phyloP scores from a whole-genome alignment of 139 green algal genomes.

The Pseudopediastrum boryanum region DNA sequence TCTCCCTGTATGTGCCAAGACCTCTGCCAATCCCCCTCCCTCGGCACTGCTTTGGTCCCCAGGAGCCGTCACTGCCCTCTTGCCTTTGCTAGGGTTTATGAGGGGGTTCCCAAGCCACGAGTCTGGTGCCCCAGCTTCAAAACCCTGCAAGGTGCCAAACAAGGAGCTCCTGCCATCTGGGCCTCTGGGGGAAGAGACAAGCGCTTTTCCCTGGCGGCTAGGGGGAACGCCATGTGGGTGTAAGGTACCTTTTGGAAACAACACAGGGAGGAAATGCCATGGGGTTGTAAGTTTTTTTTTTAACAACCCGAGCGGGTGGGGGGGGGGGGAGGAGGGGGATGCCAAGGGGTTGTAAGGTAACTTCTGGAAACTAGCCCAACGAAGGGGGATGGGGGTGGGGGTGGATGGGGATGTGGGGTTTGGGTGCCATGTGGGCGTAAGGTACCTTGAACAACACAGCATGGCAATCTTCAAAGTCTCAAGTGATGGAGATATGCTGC shows the following conservation, averaged over 20 bases:
- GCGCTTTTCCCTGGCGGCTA: constrained; percentile 5
- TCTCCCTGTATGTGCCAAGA: constrained; percentile 33
- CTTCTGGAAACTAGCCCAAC: no score
- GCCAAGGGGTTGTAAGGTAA: no score
- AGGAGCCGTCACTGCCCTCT: constrained; percentile 26
- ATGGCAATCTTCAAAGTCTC: no score
- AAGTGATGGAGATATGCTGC: no score
- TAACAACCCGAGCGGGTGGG: neutral
- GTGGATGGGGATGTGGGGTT: no score
- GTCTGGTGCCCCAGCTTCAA: constrained; percentile 29
- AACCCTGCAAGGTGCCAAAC: constrained; percentile 30
- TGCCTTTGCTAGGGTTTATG: constrained; percentile 46
- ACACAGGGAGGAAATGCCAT: neutral
- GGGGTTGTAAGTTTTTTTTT: neutral
- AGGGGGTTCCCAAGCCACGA: constrained; percentile 42
- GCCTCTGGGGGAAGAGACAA: neutral
- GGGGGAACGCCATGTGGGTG: neutral
- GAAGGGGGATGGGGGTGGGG: no score
- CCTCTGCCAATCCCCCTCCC: constrained; percentile 27
- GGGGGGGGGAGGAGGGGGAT: neutral
- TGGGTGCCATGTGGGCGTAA: no score
- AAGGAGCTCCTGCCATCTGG: constrained; percentile 23
- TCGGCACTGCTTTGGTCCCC: constrained; percentile 20
- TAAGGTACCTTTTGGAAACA: neutral
- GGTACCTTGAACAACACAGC: no score